These are phyloP conservation scores for Isabelozyma heimii DNA, from an alignment of 805 yeast species.

Conservation along the genomic window DNA sequence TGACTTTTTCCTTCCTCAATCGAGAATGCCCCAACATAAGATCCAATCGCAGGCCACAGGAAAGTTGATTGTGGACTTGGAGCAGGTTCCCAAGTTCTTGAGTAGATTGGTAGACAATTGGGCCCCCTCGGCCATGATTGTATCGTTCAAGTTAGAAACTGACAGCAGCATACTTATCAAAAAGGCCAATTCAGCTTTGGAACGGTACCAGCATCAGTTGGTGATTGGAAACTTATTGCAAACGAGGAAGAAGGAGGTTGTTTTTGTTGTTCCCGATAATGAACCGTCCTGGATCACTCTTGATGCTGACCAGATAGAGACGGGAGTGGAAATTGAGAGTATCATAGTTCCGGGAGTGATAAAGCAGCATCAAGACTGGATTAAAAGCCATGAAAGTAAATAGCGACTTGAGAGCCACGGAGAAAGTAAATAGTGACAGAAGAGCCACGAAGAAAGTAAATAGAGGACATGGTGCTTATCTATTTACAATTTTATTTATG, in stretches of 20 bases:
- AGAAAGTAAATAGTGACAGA: background rate
- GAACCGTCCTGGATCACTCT: slow-evolving; percentile 52
- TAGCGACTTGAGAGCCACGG: no score
- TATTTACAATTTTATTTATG: background rate
- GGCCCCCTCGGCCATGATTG: slow-evolving; percentile 95
- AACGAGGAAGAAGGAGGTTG: slow-evolving; percentile 83
- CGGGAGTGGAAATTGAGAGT: slow-evolving; percentile 67
- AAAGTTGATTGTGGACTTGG: slow-evolving; percentile 77
- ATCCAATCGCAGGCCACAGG: slow-evolving; percentile 84
- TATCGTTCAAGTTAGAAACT: slow-evolving; percentile 92
- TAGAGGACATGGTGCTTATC: background rate
- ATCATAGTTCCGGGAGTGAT: slow-evolving; percentile 77
- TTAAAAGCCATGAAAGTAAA: slow-evolving; percentile 19
- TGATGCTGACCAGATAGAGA: slow-evolving; percentile 34
- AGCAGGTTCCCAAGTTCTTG: slow-evolving; percentile 94
- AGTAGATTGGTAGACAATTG: slow-evolving; percentile 84
- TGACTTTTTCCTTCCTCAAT: slow-evolving; percentile 88
- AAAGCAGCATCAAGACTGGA: slow-evolving; percentile 62
- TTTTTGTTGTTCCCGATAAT: slow-evolving; percentile 62
- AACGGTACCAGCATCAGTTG: slow-evolving; percentile 85
- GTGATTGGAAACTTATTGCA: slow-evolving; percentile 93
- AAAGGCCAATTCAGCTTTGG: slow-evolving; percentile 77
- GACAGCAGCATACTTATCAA: slow-evolving; percentile 66
- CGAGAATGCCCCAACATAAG: slow-evolving; percentile 88
- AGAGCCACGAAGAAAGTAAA: background rate